Base-by-base conservation (phyloP, 805 yeast genomes). In the Candida suzukii region DNA sequence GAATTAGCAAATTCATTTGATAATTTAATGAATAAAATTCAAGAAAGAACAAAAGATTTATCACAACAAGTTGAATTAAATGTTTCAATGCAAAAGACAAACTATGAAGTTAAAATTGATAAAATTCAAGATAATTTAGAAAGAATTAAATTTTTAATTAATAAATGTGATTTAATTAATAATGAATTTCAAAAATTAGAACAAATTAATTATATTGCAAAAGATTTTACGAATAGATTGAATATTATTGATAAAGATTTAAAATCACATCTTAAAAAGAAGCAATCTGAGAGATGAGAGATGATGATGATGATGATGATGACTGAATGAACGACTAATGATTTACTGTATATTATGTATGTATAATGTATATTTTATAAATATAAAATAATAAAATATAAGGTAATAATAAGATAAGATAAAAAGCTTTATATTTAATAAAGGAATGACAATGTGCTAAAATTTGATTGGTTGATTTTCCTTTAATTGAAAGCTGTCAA, bases 1-100 rank as follows among this genome's bases (percentile, higher is more conserved):
- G 69, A 73, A 42, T 61, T 84, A 34, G 75, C 84, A 0, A 63
- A 80, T 20, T 73, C 71, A 40, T 83, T 74, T 54, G 91, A 84
- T 50, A 80, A 81, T 49, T 57, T 84, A 31, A 55, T 83, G 54
- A 80, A 66, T 61, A 77, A 75, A 53, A 79, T 84, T 39, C 70
- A 71, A 36, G 84, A 78, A 45, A 69, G 71, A 40, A 69, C 83
- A 7, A 60, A 68, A 19, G 60, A 66, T 2, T 57, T 63, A n/a
- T 49, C 63, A 12, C 56, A 58, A 29, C 49, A 51, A 35, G 57
- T 63, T 2, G 56, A 50, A 16, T 37, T 47, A 7, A 55, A 55
- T 36, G 57, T 63, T 2, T 37, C 50, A 7, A 49, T 50, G 5
- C 49, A 54, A 11, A 56, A 56, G 39, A 37, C 37, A 6, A 41